Percentiles rank a stretch among this genome's conserved stretches.
phyloP scores from a whole-genome alignment of 1,139 yeast genomes.

The Hansenula anomala region DNA sequence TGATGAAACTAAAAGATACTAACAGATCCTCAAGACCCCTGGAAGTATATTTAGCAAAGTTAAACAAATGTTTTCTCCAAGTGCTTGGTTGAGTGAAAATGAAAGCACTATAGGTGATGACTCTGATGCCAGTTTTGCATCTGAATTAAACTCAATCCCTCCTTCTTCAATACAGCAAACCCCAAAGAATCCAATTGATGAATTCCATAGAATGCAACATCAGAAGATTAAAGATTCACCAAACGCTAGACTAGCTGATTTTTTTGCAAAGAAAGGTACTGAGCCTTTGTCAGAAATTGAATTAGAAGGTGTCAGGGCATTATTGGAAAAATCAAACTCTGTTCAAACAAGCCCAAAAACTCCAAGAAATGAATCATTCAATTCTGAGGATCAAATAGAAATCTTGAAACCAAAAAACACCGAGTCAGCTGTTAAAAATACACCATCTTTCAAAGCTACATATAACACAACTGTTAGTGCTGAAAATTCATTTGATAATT shows the following conservation, averaged over 20 bases:
- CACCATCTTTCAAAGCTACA: conserved; percentile 30
- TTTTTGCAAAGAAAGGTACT: conserved; percentile 74
- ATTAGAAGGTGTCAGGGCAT: conserved; percentile 75
- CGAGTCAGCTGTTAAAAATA: conserved; percentile 8
- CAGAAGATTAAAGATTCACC: conserved; percentile 25
- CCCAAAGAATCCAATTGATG: conserved; percentile 17
- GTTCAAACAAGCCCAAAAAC: conserved; percentile 6
- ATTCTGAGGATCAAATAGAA: not conserved
- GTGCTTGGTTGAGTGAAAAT: conserved; percentile 9
- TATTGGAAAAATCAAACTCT: conserved; percentile 38
- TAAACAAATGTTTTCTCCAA: conserved; percentile 20
- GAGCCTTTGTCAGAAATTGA: conserved; percentile 72
- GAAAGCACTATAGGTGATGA: conserved; percentile 1
- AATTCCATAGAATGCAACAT: conserved; percentile 11
- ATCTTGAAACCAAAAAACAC: conserved; percentile 9
- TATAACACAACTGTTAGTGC: conserved; percentile 20
- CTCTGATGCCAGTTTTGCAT: conserved; percentile 2
- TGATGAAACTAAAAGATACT: too few relatives aligned
- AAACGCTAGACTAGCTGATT: conserved; percentile 63
- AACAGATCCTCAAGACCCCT: conserved; percentile 8
- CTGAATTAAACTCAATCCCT: not conserved
- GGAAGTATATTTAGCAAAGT: conserved; percentile 20
- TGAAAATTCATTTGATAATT: conserved; percentile 11
- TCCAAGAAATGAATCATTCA: not conserved
- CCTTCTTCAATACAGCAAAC: conserved; percentile 2